Evolutionary conservation across 192 early-diverging fungal species (phyloP), one percentile per base, ranked within the genome.

Genomic region (Backusella morwellensis): DNA sequence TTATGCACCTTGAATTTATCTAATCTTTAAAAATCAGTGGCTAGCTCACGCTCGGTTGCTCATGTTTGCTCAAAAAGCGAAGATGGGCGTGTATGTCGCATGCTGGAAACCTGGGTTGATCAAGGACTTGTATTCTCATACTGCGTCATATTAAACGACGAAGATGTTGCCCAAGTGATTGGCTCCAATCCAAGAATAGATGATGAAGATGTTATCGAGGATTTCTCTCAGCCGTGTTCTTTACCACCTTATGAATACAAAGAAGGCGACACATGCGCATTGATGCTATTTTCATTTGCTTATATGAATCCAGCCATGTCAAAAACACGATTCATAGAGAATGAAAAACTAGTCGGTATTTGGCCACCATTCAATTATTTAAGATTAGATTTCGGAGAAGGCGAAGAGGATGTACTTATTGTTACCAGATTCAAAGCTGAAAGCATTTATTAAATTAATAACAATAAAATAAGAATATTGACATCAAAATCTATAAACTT

Each of bases 401-500:
- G 35, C 4, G 67, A 68, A 36, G 67, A 68, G 29, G 35, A 34
- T 35, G 67, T 36, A 35, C 67, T 68, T 68, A 35, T 35, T 68
- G 67, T 35, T 19, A 68, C 67, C 17, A 35, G 67, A 68, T 68
- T 68, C 29, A 68, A 68, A 36, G 67, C 67, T 17, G 67, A 68
- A 36, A 68, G 34, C 17, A 34, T 68, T 68, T 68, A 68, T 68
- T 68, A 21, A 68, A 29, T n/a, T 2, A 35, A 35, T 14, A 9
- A 40, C 3, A 40, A 40, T 40, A 36, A 68, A 68, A 19, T 8
- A 26, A 68, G 3, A 19, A 34, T 44, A 19, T 44, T 32, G 21
- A 66, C 12, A 26, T 44, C 75, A 79, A 38, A 79, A 79, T 29
- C 68, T 74, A 38, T 52, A 79, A 41, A 79, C 68, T 40, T 79